Evolutionary conservation across 805 yeast species (phyloP).

Genomic region (Starmera pachycereana): DNA sequence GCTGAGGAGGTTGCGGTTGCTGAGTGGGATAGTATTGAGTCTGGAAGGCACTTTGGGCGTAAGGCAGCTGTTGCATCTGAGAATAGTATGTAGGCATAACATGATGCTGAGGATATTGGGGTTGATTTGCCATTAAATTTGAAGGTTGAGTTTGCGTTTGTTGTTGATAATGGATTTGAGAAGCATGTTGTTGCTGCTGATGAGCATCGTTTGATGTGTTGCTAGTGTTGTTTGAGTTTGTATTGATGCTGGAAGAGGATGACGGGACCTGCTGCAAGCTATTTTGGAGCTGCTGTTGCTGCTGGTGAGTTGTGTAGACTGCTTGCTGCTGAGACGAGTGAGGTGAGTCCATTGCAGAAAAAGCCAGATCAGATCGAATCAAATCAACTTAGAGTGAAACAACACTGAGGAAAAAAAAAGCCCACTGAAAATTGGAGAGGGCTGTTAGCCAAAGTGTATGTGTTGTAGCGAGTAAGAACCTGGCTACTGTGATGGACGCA

Average conservation of each 20-base stretch:
- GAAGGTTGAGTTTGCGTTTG: not conserved
- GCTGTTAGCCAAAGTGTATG: no score
- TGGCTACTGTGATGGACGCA: no score
- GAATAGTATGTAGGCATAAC: not conserved
- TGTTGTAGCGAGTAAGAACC: no score
- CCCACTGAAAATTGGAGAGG: no score
- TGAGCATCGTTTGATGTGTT: not conserved
- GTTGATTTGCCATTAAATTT: not conserved
- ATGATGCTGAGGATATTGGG: not conserved
- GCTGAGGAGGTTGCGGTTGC: conserved; percentile 1
- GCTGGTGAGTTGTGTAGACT: no score
- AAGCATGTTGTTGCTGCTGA: not conserved
- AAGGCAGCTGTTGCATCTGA: conserved; percentile 1
- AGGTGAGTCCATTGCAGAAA: no score
- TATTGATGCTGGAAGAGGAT: not conserved
- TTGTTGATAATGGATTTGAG: not conserved
- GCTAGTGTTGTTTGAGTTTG: not conserved
- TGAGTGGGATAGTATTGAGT: not conserved
- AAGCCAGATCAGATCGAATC: no score
- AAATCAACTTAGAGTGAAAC: no score
- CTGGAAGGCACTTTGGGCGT: not conserved
- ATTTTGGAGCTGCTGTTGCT: no score
- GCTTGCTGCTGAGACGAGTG: no score
- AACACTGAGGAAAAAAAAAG: no score
- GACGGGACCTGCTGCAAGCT: no score